phyloP scores from a whole-genome alignment of 1,284 basidiomycete species.

The Microbotryomycetes sp. region DNA sequence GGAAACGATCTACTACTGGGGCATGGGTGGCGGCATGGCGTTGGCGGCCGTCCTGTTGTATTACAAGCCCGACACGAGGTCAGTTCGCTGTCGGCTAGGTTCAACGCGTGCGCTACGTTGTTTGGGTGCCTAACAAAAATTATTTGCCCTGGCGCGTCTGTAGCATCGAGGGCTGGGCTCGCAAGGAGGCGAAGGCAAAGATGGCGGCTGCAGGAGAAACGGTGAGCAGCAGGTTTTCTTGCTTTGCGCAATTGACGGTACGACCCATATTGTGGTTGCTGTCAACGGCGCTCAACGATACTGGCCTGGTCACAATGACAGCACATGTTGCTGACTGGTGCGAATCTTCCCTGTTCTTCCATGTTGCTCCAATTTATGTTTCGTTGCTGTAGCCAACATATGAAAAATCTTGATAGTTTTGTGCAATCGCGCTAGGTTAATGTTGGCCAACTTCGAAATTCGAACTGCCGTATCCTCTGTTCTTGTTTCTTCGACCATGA shows the following conservation, averaged over 20 bases:
- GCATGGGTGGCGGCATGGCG: slow-evolving; percentile 83
- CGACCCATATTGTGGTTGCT: background rate
- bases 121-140: too few species aligned
- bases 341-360: background rate
- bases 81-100: background rate
- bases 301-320: background rate
- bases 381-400: background rate
- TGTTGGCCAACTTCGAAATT: too few species aligned
- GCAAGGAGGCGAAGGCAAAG: slow-evolving; percentile 25
- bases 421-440: too few species aligned
- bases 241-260: background rate
- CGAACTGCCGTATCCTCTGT: too few species aligned
- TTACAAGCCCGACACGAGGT: slow-evolving; percentile 80
- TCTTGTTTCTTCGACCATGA: slow-evolving; percentile 50
- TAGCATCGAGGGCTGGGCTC: slow-evolving; percentile 32
- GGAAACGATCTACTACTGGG: slow-evolving; percentile 74
- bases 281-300: background rate
- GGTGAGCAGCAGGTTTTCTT: slow-evolving; percentile 7
- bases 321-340: background rate
- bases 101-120: background rate
- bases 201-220: slow-evolving; percentile 22
- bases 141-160: too few species aligned
- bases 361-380: background rate
- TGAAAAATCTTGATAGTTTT: slow-evolving; percentile 2
- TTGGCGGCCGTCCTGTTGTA: slow-evolving; percentile 69